A percentile compares a stretch with the other conserved stretches of the same genome.
These are phyloP conservation scores for Acer yangbiense DNA, from an alignment of 345 rosid species.

Conservation along the genomic window DNA sequence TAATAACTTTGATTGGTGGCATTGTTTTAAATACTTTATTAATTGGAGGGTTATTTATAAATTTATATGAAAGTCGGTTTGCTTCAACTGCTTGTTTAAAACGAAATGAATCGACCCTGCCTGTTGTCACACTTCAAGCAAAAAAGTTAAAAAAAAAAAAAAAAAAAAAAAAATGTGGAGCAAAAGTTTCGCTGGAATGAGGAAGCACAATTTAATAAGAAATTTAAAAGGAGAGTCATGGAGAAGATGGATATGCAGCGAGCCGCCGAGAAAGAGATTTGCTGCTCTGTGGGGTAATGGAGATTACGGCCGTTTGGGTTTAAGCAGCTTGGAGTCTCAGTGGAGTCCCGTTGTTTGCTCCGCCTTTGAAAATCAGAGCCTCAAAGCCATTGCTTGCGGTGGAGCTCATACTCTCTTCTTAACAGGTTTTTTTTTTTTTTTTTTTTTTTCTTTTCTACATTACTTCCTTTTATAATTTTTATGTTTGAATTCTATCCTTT, in stretches of 20 bases:
- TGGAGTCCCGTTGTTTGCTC: constrained; percentile 62
- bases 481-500: neutral
- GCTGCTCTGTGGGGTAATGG: constrained; percentile 96
- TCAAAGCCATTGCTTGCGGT: constrained; percentile 79
- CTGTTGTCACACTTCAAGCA: no score
- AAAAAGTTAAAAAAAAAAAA: no score
- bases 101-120: no score
- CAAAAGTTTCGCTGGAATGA: neutral
- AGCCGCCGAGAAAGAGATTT: constrained; percentile 30
- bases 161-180: no score
- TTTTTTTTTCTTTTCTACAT: neutral
- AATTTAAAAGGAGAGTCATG: neutral
- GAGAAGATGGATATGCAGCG: constrained; percentile 19
- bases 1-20: no score
- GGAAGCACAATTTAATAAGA: neutral
- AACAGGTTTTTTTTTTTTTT: constrained; percentile 46
- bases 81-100: no score
- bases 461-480: neutral
- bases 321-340: constrained; percentile 67
- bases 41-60: no score
- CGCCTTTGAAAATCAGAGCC: constrained; percentile 42
- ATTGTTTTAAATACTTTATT: no score
- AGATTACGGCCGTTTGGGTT: constrained; percentile 80
- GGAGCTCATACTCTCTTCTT: constrained; percentile 97
- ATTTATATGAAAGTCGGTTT: no score